phyloP scores from a whole-genome alignment of 2,329 filamentous ascomycete genomes.

The Akanthomyces dipterigenus region DNA sequence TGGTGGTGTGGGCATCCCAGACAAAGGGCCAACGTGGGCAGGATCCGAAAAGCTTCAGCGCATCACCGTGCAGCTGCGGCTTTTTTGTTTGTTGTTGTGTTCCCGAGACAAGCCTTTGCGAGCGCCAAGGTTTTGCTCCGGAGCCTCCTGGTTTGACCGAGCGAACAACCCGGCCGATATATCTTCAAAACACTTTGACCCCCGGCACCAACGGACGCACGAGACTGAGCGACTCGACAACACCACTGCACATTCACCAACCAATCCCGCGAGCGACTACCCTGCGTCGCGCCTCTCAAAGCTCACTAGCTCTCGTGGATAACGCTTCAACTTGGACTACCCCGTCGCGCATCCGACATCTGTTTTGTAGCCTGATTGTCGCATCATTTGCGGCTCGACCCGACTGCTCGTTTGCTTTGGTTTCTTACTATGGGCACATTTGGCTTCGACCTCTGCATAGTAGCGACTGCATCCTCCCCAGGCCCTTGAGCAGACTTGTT shows the following conservation, averaged over 20 bases:
- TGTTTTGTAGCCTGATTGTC: neutral
- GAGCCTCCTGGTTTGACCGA: neutral
- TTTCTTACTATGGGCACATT: slow-evolving; percentile 20
- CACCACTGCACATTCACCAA: neutral
- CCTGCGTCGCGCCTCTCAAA: neutral
- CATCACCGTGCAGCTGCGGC: neutral
- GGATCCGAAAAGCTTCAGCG: neutral
- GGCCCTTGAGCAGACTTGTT: slow-evolving; percentile 15
- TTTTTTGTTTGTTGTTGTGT: neutral
- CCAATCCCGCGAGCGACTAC: neutral
- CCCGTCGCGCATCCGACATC: neutral
- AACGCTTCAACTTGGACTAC: neutral
- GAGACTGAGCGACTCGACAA: neutral
- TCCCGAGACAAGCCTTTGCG: neutral
- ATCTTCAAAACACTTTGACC: neutral
- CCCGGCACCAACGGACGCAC: neutral
- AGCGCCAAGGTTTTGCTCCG: neutral
- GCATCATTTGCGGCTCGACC: neutral
- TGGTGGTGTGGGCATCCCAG: slow-evolving; percentile 11
- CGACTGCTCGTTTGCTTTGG: neutral
- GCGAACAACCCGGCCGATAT: neutral
- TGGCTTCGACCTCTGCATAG: slow-evolving; percentile 15
- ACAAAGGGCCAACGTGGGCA: neutral
- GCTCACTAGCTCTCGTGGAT: neutral
- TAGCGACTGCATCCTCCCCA: slow-evolving; percentile 12